These are phyloP conservation scores for Penium margaritaceum DNA, from an alignment of 139 green algal species.

Conservation along the genomic window DNA sequence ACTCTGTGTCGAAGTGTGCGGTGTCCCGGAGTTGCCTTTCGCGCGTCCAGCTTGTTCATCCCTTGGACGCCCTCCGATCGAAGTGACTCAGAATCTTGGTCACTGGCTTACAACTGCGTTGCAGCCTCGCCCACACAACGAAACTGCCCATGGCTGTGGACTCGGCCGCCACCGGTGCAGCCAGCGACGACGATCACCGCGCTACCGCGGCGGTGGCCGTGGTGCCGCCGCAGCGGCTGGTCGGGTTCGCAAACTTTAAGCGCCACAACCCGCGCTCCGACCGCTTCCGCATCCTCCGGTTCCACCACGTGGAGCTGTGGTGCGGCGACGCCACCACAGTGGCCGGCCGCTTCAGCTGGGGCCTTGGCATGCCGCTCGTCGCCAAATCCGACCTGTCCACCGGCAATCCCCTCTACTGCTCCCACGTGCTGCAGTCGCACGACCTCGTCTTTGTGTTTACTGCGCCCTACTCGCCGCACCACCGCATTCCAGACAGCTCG, in stretches of 20 bases:
- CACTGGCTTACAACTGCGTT: too few relatives aligned
- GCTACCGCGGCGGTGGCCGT: too few relatives aligned
- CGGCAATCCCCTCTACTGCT: conserved; percentile 73
- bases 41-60: too few relatives aligned
- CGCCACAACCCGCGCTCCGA: conserved; percentile 54
- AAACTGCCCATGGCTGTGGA: too few relatives aligned
- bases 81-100: too few relatives aligned
- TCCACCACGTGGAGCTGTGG: conserved; percentile 94
- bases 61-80: too few relatives aligned
- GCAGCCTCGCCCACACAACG: too few relatives aligned
- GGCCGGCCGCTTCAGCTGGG: conserved; percentile 71
- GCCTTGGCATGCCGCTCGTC: conserved; percentile 80
- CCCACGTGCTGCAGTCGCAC: conserved; percentile 72
- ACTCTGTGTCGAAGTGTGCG: too few relatives aligned
- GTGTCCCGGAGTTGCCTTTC: too few relatives aligned
- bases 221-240: conserved; percentile 7
- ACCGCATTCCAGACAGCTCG: too few relatives aligned
- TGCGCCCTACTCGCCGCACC: conserved; percentile 69
- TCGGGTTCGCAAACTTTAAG: conserved; percentile 41
- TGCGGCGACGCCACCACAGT: conserved; percentile 79
- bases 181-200: too few relatives aligned
- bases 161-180: too few relatives aligned
- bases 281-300: conserved; percentile 67
- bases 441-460: conserved; percentile 90
- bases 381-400: conserved; percentile 82